Evolutionary conservation across 2,329 filamentous ascomycete genomes (phyloP).

Genomic region (Rosellinia necatrix): DNA sequence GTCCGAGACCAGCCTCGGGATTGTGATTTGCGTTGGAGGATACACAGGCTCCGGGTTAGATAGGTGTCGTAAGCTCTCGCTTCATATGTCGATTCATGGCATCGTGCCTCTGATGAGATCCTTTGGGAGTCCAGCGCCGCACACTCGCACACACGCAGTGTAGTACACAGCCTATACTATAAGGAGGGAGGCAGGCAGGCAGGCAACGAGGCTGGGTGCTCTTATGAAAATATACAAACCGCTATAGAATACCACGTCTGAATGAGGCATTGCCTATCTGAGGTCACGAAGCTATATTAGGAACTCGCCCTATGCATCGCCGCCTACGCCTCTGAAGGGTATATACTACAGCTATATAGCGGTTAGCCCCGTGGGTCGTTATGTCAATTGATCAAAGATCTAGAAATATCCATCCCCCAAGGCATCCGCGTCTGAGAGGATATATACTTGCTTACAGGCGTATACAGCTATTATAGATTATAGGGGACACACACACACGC

Average conservation of each 20-base stretch:
- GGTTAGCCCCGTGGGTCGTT: too few species aligned
- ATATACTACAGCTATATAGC: too few species aligned
- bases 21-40: neutral
- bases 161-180: neutral
- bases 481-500: too few species aligned
- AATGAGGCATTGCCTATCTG: neutral
- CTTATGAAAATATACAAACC: too few species aligned
- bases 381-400: too few species aligned
- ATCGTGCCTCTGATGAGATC: neutral
- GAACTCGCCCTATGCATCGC: neutral
- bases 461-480: too few species aligned
- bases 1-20: too few species aligned
- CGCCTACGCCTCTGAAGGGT: neutral
- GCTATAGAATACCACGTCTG: neutral
- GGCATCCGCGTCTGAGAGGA: too few species aligned
- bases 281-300: neutral
- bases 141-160: neutral
- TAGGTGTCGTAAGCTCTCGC: neutral
- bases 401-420: too few species aligned
- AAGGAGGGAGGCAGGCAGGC: neutral
- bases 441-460: too few species aligned
- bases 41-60: neutral
- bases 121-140: slow-evolving; percentile 1
- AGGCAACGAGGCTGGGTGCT: too few species aligned
- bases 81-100: neutral